Conservation (phyloP, 1,139 yeast genomes). For the Candida dubliniensis region DNA sequence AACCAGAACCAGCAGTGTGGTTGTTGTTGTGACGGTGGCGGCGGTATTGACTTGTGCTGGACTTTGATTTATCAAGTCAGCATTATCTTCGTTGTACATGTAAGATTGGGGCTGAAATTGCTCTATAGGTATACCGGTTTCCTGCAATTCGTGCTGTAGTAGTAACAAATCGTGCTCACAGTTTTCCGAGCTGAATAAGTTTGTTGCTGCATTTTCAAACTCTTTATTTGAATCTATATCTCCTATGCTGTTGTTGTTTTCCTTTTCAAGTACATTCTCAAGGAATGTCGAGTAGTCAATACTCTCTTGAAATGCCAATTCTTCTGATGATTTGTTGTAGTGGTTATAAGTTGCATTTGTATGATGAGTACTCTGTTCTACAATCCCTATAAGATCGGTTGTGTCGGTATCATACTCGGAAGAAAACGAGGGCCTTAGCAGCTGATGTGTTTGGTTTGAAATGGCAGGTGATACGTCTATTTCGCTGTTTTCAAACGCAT, state of each 20-base stretch:
- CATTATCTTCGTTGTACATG: conserved; percentile 4
- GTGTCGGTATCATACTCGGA: conserved; percentile 16
- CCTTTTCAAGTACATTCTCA: conserved; percentile 4
- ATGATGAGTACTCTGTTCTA: conserved; percentile 7
- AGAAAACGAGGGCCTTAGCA: conserved; percentile 14
- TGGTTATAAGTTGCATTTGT: background rate
- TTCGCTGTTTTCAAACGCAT: conserved; percentile 3
- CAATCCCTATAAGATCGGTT: conserved; percentile 14
- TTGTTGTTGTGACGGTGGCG: conserved; percentile 1
- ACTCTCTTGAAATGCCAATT: conserved; percentile 2
- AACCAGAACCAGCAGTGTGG: conserved; percentile 9
- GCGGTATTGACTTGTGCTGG: conserved; percentile 4
- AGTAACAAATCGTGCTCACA: conserved; percentile 5
- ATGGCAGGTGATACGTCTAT: conserved; percentile 13
- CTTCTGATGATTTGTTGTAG: conserved; percentile 1
- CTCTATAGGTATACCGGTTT: conserved; percentile 4
- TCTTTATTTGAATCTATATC: background rate
- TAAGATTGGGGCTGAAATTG: conserved; percentile 7
- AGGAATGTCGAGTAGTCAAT: conserved; percentile 4
- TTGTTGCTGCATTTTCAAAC: background rate
- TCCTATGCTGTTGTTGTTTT: background rate
- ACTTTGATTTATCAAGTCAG: background rate
- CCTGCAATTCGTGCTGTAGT: conserved; percentile 6
- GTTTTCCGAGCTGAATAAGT: conserved; percentile 4
- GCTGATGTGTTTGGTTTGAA: conserved; percentile 16